phyloP scores from a whole-genome alignment of 176 grass and related monocot genomes.

The Zoysia japonica region DNA sequence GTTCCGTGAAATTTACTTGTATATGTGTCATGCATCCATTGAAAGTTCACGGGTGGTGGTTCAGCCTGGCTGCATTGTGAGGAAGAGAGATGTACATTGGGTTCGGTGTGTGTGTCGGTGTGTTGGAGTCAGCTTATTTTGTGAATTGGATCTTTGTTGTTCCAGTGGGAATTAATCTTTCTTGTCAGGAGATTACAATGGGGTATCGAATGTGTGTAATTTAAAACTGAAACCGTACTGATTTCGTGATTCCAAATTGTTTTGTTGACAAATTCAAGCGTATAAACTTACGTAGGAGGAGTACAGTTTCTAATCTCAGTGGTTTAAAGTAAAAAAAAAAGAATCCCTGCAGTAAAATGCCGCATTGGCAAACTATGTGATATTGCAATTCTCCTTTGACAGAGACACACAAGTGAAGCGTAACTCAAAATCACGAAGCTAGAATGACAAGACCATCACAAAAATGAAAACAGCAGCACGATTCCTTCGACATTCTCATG shows the following conservation, averaged over 20 bases:
- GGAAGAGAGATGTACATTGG: neutral
- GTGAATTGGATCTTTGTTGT: neutral
- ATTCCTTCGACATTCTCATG: constrained; percentile 11
- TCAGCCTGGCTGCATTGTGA: neutral
- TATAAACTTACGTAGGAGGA: no score
- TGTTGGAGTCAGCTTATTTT: neutral
- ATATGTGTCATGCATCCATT: no score
- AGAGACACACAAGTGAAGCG: neutral
- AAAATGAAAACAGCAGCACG: neutral
- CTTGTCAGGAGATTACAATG: neutral
- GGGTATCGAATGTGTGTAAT: neutral
- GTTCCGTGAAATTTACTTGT: no score
- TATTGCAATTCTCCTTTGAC: neutral
- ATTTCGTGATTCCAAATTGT: neutral
- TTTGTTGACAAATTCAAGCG: neutral
- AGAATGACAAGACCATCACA: neutral
- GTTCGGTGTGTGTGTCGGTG: no score
- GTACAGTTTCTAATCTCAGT: neutral
- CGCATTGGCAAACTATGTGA: neutral
- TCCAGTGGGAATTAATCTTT: neutral
- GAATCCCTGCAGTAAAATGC: neutral
- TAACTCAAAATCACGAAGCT: neutral
- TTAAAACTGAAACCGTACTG: neutral
- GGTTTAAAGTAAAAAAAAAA: neutral
- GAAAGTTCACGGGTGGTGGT: no score